These are phyloP conservation scores for Trichoderma afroharzianum DNA, from an alignment of 2,329 filamentous ascomycete genomes.

Conservation along the genomic window DNA sequence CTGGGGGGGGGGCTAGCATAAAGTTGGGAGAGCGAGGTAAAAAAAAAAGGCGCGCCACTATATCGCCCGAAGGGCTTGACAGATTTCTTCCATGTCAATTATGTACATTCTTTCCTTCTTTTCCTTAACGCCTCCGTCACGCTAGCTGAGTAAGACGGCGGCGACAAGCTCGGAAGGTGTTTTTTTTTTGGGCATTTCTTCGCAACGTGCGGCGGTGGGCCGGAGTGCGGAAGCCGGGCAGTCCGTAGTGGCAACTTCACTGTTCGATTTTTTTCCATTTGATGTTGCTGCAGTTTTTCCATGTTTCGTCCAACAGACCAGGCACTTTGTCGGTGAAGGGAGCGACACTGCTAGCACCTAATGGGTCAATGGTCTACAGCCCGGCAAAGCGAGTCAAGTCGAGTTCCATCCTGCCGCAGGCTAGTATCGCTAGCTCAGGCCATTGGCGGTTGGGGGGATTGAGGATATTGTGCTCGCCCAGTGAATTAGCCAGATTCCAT, in stretches of 20 bases:
- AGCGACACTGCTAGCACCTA: not conserved
- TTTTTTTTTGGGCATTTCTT: not conserved
- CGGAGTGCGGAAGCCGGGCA: not conserved
- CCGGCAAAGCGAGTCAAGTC: not conserved
- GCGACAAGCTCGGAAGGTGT: constrained; percentile 1
- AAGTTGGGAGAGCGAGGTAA: not conserved
- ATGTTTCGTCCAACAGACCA: not conserved
- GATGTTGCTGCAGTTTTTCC: not conserved
- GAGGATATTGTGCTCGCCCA: not conserved
- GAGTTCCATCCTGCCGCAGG: not conserved
- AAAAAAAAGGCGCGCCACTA: not conserved
- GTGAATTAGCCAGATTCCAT: not conserved
- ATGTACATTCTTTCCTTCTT: not conserved
- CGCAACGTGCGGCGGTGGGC: not conserved
- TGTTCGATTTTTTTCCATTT: not conserved
- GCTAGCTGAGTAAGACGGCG: not conserved
- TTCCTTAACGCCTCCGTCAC: not conserved
- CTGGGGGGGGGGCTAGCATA: not conserved
- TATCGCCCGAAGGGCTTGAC: not conserved
- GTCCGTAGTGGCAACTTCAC: not conserved
- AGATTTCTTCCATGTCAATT: not conserved
- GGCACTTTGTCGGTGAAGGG: not conserved
- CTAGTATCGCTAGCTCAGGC: not conserved
- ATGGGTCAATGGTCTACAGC: not conserved
- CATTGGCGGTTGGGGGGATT: not conserved